Conservation (phyloP, 345 rosid species). For the Citrus reticulata region DNA sequence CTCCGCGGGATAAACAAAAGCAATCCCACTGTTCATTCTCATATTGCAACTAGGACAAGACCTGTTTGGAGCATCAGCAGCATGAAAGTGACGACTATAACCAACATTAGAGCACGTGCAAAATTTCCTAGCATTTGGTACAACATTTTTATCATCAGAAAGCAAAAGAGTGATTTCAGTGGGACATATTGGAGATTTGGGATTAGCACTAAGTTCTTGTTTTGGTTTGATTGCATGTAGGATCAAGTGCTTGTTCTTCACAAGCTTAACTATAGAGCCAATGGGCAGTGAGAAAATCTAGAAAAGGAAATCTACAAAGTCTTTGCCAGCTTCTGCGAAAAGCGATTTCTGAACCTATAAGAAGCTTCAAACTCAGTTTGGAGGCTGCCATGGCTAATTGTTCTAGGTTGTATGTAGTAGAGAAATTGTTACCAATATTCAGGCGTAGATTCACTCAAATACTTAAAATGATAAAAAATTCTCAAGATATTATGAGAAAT, state of each 20-base stretch:
- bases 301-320: slow-evolving; percentile 25
- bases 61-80: neutral
- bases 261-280: neutral
- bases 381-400: neutral
- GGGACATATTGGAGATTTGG: neutral
- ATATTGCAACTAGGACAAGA: neutral
- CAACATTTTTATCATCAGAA: neutral
- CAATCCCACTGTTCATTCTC: neutral
- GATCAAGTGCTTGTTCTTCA: neutral
- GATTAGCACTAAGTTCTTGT: slow-evolving; percentile 5
- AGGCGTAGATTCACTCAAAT: no score
- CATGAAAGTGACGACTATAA: neutral
- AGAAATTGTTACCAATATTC: no score
- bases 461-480: no score
- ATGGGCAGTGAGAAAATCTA: slow-evolving; percentile 14
- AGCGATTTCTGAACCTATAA: slow-evolving; percentile 6
- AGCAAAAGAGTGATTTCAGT: neutral
- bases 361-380: slow-evolving; percentile 3
- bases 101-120: neutral
- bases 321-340: slow-evolving; percentile 29
- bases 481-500: no score
- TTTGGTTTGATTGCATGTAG: slow-evolving; percentile 1
- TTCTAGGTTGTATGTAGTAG: no score
- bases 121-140: neutral
- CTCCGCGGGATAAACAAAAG: neutral